Percentiles rank a stretch among this genome's conserved stretches.
Evolutionary conservation across 768 basidiomycete genomes (phyloP).

Genomic region (Cyclocybe cylindracea): DNA sequence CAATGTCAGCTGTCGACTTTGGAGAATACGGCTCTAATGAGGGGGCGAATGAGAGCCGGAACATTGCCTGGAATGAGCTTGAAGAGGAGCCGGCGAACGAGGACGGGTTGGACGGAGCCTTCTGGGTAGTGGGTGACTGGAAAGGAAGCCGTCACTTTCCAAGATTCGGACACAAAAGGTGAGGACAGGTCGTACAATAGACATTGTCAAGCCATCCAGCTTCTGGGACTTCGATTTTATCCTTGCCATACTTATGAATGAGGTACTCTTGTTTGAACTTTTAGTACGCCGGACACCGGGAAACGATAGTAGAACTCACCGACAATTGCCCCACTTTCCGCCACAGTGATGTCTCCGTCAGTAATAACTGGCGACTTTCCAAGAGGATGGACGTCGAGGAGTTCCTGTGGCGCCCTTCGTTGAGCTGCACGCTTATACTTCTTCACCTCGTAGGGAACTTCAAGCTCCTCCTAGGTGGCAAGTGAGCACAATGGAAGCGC

Average conservation of each 20-base stretch:
- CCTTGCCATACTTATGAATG: constrained; percentile 37
- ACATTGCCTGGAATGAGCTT: constrained; percentile 25
- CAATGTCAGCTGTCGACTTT: constrained; percentile 22
- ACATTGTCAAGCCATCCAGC: constrained; percentile 33
- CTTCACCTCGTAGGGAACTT: constrained; percentile 43
- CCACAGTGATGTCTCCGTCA: constrained; percentile 42
- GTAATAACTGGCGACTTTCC: constrained; percentile 51
- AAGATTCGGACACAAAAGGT: background rate
- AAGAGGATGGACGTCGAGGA: constrained; percentile 39
- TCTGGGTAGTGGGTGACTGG: constrained; percentile 40
- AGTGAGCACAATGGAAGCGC: background rate
- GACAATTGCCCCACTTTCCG: constrained; percentile 42
- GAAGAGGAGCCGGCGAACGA: constrained; percentile 36
- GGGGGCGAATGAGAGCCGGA: constrained; percentile 34
- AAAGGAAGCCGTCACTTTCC: background rate
- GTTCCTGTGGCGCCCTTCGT: constrained; percentile 35
- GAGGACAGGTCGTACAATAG: constrained; percentile 32
- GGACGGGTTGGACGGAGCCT: constrained; percentile 39
- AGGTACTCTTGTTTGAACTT: constrained; percentile 39
- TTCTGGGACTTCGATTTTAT: constrained; percentile 22
- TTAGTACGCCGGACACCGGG: constrained; percentile 29
- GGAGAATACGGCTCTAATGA: constrained; percentile 28
- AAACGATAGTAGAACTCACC: constrained; percentile 23
- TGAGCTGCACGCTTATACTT: constrained; percentile 36
- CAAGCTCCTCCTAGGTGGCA: constrained; percentile 51